These are phyloP conservation scores for Marvania coccoides DNA, from an alignment of 139 green algal species.

Conservation along the genomic window DNA sequence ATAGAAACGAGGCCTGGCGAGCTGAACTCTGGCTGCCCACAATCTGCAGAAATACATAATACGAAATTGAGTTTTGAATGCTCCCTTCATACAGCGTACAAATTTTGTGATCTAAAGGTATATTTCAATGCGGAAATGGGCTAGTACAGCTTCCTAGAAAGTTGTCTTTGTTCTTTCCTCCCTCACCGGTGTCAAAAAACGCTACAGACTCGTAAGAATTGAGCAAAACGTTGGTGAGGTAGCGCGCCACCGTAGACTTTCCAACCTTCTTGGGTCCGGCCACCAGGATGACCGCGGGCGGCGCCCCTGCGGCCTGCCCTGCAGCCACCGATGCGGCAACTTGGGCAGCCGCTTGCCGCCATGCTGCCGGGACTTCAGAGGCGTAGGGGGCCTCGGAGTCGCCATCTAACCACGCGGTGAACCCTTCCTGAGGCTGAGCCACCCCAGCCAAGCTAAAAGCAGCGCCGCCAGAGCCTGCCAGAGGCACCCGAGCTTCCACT, in stretches of 20 bases:
- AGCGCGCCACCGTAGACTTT: constrained; percentile 73
- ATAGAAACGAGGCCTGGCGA: constrained; percentile 68
- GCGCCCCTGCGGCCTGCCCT: not conserved
- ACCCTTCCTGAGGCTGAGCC: no score
- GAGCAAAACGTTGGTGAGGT: constrained; percentile 42
- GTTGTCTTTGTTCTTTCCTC: not conserved
- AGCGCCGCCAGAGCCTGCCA: not conserved
- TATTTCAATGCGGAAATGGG: no score
- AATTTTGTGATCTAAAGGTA: no score
- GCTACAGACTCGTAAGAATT: constrained; percentile 32
- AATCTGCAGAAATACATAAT: constrained; percentile 36
- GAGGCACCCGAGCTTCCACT: not conserved
- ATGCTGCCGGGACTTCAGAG: constrained; percentile 1
- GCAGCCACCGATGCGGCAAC: not conserved
- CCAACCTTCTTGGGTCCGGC: constrained; percentile 65
- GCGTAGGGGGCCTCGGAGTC: constrained; percentile 1
- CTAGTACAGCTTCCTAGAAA: no score
- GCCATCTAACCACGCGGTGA: no score
- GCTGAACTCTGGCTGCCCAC: constrained; percentile 82
- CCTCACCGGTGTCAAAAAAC: constrained; percentile 60
- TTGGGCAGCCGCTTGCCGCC: constrained; percentile 11
- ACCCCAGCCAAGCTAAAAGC: not conserved
- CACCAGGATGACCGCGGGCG: constrained; percentile 43
- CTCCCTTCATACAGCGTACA: no score
- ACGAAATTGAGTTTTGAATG: not conserved